Conservation (phyloP, 306 rosid genomes). For the Gleditsia sinensis region DNA sequence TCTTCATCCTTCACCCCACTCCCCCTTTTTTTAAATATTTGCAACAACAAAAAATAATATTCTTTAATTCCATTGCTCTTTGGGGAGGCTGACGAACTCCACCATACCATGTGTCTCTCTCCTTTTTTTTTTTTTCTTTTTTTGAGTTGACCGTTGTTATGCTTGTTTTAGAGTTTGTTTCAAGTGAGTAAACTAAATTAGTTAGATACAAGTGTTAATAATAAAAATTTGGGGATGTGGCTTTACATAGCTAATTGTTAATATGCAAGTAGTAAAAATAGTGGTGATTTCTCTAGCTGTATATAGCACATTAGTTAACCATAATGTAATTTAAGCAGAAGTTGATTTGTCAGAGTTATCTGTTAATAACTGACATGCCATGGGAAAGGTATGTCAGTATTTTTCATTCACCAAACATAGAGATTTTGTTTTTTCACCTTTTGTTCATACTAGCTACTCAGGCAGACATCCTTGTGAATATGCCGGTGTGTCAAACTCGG, state of each 20-base stretch:
- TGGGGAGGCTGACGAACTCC: neutral
- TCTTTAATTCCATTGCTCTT: neutral
- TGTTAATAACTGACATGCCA: slow-evolving; percentile 14
- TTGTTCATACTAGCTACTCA: neutral
- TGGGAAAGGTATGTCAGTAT: slow-evolving; percentile 9
- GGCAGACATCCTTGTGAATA: neutral
- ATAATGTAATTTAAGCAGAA: slow-evolving; percentile 3
- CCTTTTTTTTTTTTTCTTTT: neutral
- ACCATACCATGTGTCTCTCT: neutral
- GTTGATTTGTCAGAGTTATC: slow-evolving; percentile 8
- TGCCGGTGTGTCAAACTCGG: neutral
- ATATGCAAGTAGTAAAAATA: neutral
- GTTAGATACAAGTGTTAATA: neutral
- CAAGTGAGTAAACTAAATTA: neutral
- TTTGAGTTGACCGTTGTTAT: too few species aligned
- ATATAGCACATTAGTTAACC: neutral
- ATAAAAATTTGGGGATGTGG: neutral
- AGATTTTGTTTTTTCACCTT: too few species aligned
- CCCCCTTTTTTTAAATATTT: neutral
- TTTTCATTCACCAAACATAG: slow-evolving; percentile 2
- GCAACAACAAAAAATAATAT: neutral
- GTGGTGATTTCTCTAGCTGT: neutral
- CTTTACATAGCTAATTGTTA: neutral
- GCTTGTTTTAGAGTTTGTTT: neutral
- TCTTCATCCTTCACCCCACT: neutral